Percentiles rank a stretch among this genome's conserved stretches.
These are phyloP conservation scores for Neurospora sp. DNA, from an alignment of 495 filamentous ascomycete genomes.

Conservation along the genomic window DNA sequence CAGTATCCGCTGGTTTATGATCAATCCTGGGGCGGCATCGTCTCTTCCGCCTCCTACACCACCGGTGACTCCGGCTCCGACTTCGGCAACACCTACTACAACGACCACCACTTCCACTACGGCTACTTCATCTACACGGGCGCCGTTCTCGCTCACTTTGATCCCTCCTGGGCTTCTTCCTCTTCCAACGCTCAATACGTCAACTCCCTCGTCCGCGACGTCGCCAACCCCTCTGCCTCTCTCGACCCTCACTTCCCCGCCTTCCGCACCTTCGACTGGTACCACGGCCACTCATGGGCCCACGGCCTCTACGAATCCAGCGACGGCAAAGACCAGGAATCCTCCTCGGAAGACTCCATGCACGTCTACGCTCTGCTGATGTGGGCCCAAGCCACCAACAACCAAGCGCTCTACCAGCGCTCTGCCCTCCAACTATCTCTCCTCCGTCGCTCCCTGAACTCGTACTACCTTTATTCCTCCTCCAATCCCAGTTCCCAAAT, in stretches of 20 bases:
- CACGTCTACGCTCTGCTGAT: slow-evolving; percentile 86
- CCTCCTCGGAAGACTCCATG: slow-evolving; percentile 81
- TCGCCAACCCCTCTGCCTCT: slow-evolving; percentile 58
- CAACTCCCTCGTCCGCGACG: slow-evolving; percentile 66
- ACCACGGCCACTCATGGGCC: slow-evolving; percentile 91
- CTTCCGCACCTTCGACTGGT: slow-evolving; percentile 88
- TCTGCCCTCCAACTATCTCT: slow-evolving; percentile 61
- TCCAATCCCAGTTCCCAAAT: slow-evolving; percentile 45
- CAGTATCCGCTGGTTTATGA: slow-evolving; percentile 74
- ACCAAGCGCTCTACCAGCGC: slow-evolving; percentile 25
- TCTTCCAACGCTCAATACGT: slow-evolving; percentile 74
- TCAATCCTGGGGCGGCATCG: slow-evolving; percentile 72
- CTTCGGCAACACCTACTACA: slow-evolving; percentile 81
- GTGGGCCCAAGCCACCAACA: slow-evolving; percentile 72
- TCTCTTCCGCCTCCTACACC: slow-evolving; percentile 70
- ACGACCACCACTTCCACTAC: slow-evolving; percentile 94
- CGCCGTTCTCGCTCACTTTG: slow-evolving; percentile 72
- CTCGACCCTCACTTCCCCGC: slow-evolving; percentile 73
- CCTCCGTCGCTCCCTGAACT: slow-evolving; percentile 53
- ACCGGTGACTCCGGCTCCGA: slow-evolving; percentile 61
- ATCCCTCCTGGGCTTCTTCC: slow-evolving; percentile 59
- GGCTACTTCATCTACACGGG: slow-evolving; percentile 87
- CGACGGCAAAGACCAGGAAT: slow-evolving; percentile 91
- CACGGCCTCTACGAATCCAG: slow-evolving; percentile 85
- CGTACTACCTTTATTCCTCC: slow-evolving; percentile 70